phyloP scores from a whole-genome alignment of 805 yeast genomes.

The Wickerhamiella hasegawae region DNA sequence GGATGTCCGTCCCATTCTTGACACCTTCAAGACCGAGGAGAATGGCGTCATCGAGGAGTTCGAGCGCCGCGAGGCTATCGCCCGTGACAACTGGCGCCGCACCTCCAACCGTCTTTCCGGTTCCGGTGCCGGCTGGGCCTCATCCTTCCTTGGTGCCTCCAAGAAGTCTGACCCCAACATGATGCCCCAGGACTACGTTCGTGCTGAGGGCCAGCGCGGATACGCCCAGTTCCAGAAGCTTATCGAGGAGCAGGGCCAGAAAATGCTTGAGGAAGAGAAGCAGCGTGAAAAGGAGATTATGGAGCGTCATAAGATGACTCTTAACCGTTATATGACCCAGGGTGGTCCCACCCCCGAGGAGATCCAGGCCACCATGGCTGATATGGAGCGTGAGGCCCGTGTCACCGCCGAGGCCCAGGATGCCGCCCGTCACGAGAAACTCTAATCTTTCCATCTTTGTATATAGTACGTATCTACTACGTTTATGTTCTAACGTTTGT shows the following conservation, averaged over 20 bases:
- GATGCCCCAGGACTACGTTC: conserved; percentile 75
- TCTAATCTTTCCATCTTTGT: too few relatives aligned
- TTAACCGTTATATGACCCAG: conserved; percentile 73
- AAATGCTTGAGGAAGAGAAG: conserved; percentile 34
- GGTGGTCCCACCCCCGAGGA: conserved; percentile 27
- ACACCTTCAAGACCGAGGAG: conserved; percentile 50
- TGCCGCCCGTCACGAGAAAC: neutral
- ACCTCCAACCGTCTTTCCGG: conserved; percentile 19
- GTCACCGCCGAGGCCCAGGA: conserved; percentile 3
- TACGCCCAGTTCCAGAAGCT: conserved; percentile 69
- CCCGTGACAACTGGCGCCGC: conserved; percentile 37
- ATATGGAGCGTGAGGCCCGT: conserved; percentile 7
- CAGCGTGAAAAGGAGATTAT: conserved; percentile 47
- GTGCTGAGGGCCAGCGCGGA: conserved; percentile 85
- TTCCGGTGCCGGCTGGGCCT: conserved; percentile 33
- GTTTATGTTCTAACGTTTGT: too few relatives aligned
- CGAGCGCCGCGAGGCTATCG: conserved; percentile 53
- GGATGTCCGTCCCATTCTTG: conserved; percentile 81
- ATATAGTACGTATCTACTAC: too few relatives aligned
- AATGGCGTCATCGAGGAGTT: conserved; percentile 60
- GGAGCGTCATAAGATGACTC: conserved; percentile 68
- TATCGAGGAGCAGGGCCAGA: conserved; percentile 62
- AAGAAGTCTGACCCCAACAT: conserved; percentile 33
- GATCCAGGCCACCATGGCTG: conserved; percentile 15
- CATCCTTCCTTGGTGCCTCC: conserved; percentile 46